A percentile compares a stretch with the other conserved stretches of the same genome.
phyloP scores from a whole-genome alignment of 1,284 basidiomycete species.

The Trichosporon sp. region DNA sequence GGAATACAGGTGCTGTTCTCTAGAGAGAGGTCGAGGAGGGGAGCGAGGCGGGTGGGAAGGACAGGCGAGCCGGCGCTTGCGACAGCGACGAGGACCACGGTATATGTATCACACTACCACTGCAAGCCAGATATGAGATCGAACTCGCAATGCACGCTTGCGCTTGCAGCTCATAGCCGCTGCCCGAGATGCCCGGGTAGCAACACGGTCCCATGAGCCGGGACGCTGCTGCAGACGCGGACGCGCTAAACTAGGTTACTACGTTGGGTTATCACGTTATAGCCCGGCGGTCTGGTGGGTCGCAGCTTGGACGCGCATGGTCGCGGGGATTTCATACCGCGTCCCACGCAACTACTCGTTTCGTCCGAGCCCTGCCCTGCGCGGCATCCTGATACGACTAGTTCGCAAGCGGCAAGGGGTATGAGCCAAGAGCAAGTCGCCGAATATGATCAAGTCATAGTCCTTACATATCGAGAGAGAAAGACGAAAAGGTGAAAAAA shows the following conservation, averaged over 20 bases:
- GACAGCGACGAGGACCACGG: not conserved
- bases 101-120: not conserved
- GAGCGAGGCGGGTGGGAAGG: not conserved
- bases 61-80: not conserved
- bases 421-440: not conserved
- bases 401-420: no score
- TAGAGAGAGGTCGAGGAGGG: not conserved
- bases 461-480: not conserved
- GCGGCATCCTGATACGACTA: not conserved
- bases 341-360: not conserved
- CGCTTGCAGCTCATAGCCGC: no score
- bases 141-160: no score
- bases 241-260: not conserved
- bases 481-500: not conserved
- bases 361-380: not conserved
- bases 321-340: not conserved
- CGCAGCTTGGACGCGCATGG: no score
- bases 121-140: not conserved
- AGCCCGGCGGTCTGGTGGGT: not conserved
- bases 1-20: not conserved
- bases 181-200: no score
- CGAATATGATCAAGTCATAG: not conserved
- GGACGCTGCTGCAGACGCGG: not conserved
- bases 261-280: no score
- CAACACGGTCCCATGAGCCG: no score